Conservation (phyloP, 345 rosid species). For the Gossypium arboreum region DNA sequence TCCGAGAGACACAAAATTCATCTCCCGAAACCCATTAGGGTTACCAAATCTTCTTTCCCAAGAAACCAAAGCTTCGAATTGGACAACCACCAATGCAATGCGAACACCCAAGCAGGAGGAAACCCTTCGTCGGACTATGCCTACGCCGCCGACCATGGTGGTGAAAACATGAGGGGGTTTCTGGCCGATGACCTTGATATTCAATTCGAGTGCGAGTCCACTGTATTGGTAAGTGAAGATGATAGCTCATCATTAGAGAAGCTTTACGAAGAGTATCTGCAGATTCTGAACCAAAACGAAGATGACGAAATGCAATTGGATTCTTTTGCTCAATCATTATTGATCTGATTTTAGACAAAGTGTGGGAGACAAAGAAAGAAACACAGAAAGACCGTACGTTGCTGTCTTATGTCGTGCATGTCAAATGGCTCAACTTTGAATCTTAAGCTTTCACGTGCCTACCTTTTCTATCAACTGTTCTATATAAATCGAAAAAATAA, state of each 20-base stretch:
- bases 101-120: background rate
- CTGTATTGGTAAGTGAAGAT: background rate
- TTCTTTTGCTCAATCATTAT: constrained; percentile 27
- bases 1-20: constrained; percentile 26
- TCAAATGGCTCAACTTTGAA: background rate
- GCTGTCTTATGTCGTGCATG: background rate
- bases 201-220: constrained; percentile 21
- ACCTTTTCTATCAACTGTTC: constrained; percentile 4
- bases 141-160: too few relatives aligned
- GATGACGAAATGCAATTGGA: constrained; percentile 25
- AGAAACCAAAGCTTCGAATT: constrained; percentile 34
- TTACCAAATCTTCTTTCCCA: constrained; percentile 23
- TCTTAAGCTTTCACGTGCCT: constrained; percentile 17
- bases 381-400: too few relatives aligned
- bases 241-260: constrained; percentile 26
- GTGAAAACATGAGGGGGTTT: too few relatives aligned
- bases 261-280: constrained; percentile 45
- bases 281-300: constrained; percentile 33
- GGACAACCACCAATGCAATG: background rate
- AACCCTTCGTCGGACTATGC: too few relatives aligned
- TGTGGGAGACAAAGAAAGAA: too few relatives aligned
- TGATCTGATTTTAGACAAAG: constrained; percentile 6
- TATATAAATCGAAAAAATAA: too few relatives aligned
- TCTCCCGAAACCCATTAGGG: constrained; percentile 19
- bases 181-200: too few relatives aligned